Base-by-base conservation (phyloP, 106 monocot species). In the Ottelia alismoides region DNA sequence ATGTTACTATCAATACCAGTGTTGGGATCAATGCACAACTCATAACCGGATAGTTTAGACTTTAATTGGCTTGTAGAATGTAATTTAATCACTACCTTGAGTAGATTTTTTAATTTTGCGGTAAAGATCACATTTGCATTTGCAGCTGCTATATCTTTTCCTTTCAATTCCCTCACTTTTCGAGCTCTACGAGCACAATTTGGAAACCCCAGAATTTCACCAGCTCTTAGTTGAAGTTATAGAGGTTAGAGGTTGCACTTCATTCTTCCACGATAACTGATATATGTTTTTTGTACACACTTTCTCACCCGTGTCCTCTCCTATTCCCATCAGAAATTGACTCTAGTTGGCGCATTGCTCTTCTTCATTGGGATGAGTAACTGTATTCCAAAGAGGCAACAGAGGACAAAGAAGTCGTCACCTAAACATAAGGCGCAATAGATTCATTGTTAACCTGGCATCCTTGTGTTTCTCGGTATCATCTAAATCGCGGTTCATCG, bases 311-410 rank as follows among this genome's bases (percentile, higher is more conserved):
- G 52, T 32, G 14, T 9, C 4, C 25, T 35, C 22, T 24, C 30
- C 22, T 61, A 11, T 25, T n/a, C n/a, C n/a, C n/a, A n/a, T n/a
- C n/a, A 58, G 58, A 25, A 58, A 18, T 25, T 58, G 31, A 43
- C 58, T 2, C 25, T 58, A 1, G 20, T 58, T 17, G 58, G 58
- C 2, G 58, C 58, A 44, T 22, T 44, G 60, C 45, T 60, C 0
- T 60, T 46, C 23, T 60, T 60, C 45, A 21, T 60, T 10, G 60
- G 46, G 17, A 60, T 60, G 60, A 60, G 47, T 24, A 60, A 24
- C 60, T 60, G 27, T 11, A 60, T 60, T 26, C 45, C 23, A 26
- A 60, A 47, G 25, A 45, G 60, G 20, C 20, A 49, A 28, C 14
- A n/a, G n/a, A n/a, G n/a, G n/a, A n/a, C n/a, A n/a, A n/a, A n/a